These are phyloP conservation scores for Adansonia grandidieri DNA, from an alignment of 441 rosid species.

Conservation along the genomic window DNA sequence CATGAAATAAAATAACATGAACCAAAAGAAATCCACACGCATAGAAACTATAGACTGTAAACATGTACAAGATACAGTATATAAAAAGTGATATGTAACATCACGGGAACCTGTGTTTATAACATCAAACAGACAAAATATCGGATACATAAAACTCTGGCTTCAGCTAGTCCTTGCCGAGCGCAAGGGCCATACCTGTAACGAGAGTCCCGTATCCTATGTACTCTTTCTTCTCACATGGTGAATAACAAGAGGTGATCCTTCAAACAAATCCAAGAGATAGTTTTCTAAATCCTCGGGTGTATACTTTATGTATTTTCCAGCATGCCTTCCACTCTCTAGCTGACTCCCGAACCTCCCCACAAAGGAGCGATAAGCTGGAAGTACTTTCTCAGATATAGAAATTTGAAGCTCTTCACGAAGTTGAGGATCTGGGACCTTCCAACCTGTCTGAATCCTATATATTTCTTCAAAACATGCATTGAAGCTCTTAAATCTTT, in stretches of 20 bases:
- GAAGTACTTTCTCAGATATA: constrained; percentile 83
- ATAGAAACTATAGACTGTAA: constrained; percentile 35
- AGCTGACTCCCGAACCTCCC: constrained; percentile 86
- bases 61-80: constrained; percentile 49
- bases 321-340: constrained; percentile 82
- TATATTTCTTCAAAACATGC: constrained; percentile 88
- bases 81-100: constrained; percentile 29
- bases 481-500: constrained; percentile 87
- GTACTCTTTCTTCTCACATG: constrained; percentile 74
- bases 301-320: constrained; percentile 89
- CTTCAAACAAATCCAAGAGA: constrained; percentile 85
- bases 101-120: constrained; percentile 44
- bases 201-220: constrained; percentile 41
- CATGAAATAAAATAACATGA: constrained; percentile 29
- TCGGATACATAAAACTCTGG: constrained; percentile 37
- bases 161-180: constrained; percentile 34
- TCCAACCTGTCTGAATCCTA: constrained; percentile 93
- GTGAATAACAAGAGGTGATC: constrained; percentile 77
- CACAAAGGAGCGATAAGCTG: constrained; percentile 85
- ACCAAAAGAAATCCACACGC: constrained; percentile 25
- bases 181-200: constrained; percentile 40
- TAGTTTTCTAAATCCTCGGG: constrained; percentile 90
- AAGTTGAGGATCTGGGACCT: constrained; percentile 92
- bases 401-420: constrained; percentile 95
- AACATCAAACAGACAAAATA: constrained; percentile 41